Percentiles rank a stretch among this genome's conserved stretches.
Conservation (phyloP, 768 basidiomycete genomes). For the Xerocomellus intermedius region DNA sequence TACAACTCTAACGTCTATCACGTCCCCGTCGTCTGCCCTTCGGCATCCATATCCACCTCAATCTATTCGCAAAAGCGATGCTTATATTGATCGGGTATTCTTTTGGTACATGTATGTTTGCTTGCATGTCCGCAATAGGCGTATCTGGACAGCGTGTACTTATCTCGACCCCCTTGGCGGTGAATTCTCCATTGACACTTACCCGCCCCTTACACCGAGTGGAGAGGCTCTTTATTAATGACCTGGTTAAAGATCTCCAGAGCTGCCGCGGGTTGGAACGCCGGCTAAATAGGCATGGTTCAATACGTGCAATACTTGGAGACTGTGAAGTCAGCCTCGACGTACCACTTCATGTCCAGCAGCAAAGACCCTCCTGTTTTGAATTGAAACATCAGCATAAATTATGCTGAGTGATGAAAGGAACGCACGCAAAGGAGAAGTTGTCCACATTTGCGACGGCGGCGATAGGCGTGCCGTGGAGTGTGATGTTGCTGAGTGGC, state of each 20-base stretch:
- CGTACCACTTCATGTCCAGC: conserved; percentile 65
- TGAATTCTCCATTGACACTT: too few species aligned
- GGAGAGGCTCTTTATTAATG: conserved; percentile 47
- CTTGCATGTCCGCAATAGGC: conserved; percentile 50
- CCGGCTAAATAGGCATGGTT: conserved; percentile 40
- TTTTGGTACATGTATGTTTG: conserved; percentile 53
- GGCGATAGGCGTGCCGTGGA: conserved; percentile 50
- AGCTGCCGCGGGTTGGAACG: neutral
- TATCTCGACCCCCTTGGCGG: neutral
- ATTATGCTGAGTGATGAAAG: neutral
- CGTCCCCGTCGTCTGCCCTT: too few species aligned
- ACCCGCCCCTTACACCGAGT: conserved; percentile 37
- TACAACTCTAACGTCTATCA: too few species aligned
- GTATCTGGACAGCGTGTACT: conserved; percentile 34
- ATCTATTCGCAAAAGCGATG: too few species aligned
- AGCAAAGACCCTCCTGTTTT: conserved; percentile 49
- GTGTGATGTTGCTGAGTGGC: conserved; percentile 54
- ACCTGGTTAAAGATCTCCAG: conserved; percentile 46
- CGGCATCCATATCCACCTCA: too few species aligned
- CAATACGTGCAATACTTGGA: neutral
- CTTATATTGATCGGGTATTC: conserved; percentile 61
- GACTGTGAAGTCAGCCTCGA: neutral
- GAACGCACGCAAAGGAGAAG: conserved; percentile 62
- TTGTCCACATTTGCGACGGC: conserved; percentile 64
- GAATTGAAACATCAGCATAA: neutral